Evolutionary conservation across 2,329 filamentous ascomycete species (phyloP), one percentile per base, ranked within the genome.

Genomic region (Coniochaeta sp.): DNA sequence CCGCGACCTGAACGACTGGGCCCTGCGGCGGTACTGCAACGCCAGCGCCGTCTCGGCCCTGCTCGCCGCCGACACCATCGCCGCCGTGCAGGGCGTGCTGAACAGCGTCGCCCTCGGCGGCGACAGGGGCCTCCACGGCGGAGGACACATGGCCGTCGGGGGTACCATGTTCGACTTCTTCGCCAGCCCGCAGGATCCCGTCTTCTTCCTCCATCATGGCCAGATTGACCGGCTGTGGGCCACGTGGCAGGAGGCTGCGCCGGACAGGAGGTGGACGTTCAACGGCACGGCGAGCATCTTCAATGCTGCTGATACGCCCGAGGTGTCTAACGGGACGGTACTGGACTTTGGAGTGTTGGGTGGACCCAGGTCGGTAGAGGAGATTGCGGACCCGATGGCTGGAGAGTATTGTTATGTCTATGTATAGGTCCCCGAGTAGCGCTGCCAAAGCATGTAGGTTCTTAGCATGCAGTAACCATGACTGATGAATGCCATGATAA

Each of bases 181-280:
- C 55, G 30, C 40, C 12, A 54, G 54, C 14, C 36, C 57, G n/a
- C 58, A 59, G 34, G 73, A 74, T 42, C 73, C 73, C 32, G 68
- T 60, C 5, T 75, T 74, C 59, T 75, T 68, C 58, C 59, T 74
- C 0, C 72, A 73, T 34, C 71, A 75, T 61, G 60, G 62, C 12
- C 69, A 70, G 65, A 60, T 72, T 4, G 65, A 67, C 62, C 62
- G 63, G 10, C 56, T 64, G 8, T 66, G 65, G 65, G 61, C 60
- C 61, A 61, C 65, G 40, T 67, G 63, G 65, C 67, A 69, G 60
- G 54, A 57, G 9, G 57, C 4, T 17, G 30, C 57, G 26, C 54
- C 60, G 17, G 47, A 24, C n/a, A 28, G 58, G 44, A 28, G 55
- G 32, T 62, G 60, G 19, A 55, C 57, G 4, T 62, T 55, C 34